phyloP scores from a whole-genome alignment of 176 grass and related monocot genomes.

The Raddia distichophylla region DNA sequence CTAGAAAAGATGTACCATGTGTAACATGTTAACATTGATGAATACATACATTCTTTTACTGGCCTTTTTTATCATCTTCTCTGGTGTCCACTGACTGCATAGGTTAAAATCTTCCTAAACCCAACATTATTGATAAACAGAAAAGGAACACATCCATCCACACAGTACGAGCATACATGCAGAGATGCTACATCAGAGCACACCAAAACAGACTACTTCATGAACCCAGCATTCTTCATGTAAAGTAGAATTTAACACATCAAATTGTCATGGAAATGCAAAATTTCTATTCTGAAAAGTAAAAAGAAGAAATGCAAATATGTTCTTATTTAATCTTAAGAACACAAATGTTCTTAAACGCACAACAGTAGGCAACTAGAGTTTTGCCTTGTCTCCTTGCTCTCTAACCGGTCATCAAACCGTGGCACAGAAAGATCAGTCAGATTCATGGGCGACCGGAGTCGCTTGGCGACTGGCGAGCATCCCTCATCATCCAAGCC shows the following conservation, averaged over 20 bases:
- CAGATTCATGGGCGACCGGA: not conserved
- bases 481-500: not conserved
- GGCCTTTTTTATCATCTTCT: slow-evolving; percentile 17
- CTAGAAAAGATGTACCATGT: slow-evolving; percentile 22
- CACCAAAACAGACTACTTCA: not conserved
- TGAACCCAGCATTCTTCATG: not conserved
- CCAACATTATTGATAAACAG: not conserved
- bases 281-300: not conserved
- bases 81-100: not conserved
- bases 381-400: not conserved
- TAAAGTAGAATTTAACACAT: not conserved
- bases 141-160: not conserved
- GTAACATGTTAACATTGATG: slow-evolving; percentile 26
- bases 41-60: not conserved
- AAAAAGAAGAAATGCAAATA: not conserved
- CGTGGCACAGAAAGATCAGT: not conserved
- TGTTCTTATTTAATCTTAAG: too few species aligned
- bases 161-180: not conserved
- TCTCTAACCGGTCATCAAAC: not conserved
- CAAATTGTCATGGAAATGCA: not conserved
- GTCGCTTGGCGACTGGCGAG: not conserved
- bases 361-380: not conserved
- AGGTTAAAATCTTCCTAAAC: not conserved
- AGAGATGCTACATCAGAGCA: not conserved
- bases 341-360: not conserved